phyloP scores from a whole-genome alignment of 2,329 filamentous ascomycete genomes.

The Alternaria gaisen region DNA sequence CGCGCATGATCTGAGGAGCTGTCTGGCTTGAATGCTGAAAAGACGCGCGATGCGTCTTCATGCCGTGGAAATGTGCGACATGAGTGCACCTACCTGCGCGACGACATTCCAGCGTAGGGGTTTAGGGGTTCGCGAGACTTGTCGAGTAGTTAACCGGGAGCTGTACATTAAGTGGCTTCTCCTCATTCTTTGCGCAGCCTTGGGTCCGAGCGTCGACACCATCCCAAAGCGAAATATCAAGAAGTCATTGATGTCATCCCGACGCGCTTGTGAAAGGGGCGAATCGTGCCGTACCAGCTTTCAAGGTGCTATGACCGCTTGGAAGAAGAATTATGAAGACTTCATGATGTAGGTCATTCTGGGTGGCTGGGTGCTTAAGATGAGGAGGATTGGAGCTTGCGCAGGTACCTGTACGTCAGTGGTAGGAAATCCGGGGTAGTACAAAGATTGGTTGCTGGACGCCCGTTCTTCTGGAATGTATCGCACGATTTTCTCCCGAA shows the following conservation, averaged over 20 bases:
- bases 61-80: no score
- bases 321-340: not conserved
- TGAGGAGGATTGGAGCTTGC: conserved; percentile 11
- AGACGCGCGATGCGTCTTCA: not conserved
- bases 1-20: not conserved
- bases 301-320: conserved; percentile 4
- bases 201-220: conserved; percentile 1
- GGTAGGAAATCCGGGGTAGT: conserved; percentile 24
- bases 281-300: conserved; percentile 13
- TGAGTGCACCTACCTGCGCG: not conserved
- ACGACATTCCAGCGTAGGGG: not conserved
- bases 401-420: conserved; percentile 31
- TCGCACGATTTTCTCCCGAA: not conserved
- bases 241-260: conserved; percentile 23
- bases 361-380: conserved; percentile 12
- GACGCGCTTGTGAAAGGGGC: not conserved
- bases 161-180: not conserved
- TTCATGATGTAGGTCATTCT: conserved; percentile 27
- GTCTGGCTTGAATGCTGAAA: not conserved
- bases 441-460: conserved; percentile 11
- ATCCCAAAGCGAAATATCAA: conserved; percentile 8
- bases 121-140: no score
- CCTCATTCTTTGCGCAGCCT: not conserved
- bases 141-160: not conserved
- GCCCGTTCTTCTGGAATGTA: conserved; percentile 6